phyloP scores from a whole-genome alignment of 768 basidiomycete genomes.

The Coprinellus micaceus region DNA sequence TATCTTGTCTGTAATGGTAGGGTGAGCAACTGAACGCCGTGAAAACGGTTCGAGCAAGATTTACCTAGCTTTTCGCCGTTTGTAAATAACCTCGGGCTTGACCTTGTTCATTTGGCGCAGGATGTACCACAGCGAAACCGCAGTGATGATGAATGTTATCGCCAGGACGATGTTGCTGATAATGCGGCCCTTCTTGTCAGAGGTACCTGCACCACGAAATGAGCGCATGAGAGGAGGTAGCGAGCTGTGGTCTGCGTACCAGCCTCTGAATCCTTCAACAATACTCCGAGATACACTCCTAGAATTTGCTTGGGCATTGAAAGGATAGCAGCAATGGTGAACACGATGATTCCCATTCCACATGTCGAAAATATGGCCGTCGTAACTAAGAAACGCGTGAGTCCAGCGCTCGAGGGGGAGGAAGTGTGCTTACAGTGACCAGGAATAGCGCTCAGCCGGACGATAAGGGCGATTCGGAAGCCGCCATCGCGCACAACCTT shows the following conservation, averaged over 20 bases:
- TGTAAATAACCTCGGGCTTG: conserved; percentile 66
- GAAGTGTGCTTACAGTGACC: conserved; percentile 62
- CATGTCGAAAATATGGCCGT: conserved; percentile 87
- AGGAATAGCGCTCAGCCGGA: conserved; percentile 78
- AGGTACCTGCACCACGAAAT: conserved; percentile 23
- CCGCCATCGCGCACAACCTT: conserved; percentile 82
- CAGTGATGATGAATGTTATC: conserved; percentile 66
- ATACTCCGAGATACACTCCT: conserved; percentile 86
- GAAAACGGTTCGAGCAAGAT: not conserved
- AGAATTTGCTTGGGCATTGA: conserved; percentile 90
- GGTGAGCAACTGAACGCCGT: too few species aligned
- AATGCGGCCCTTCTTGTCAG: conserved; percentile 50
- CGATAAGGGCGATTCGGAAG: conserved; percentile 77
- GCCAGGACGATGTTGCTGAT: conserved; percentile 68
- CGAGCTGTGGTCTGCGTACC: conserved; percentile 24
- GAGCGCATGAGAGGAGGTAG: not conserved
- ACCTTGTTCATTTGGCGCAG: conserved; percentile 62
- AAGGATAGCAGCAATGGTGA: conserved; percentile 73
- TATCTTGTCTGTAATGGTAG: too few species aligned
- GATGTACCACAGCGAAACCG: conserved; percentile 84
- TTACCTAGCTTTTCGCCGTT: conserved; percentile 67
- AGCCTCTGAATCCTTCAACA: conserved; percentile 51
- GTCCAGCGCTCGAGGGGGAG: not conserved
- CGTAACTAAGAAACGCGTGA: conserved; percentile 52
- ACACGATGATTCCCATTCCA: conserved; percentile 79